Conservation (phyloP, 768 basidiomycete species). For the Suillus subluteus region DNA sequence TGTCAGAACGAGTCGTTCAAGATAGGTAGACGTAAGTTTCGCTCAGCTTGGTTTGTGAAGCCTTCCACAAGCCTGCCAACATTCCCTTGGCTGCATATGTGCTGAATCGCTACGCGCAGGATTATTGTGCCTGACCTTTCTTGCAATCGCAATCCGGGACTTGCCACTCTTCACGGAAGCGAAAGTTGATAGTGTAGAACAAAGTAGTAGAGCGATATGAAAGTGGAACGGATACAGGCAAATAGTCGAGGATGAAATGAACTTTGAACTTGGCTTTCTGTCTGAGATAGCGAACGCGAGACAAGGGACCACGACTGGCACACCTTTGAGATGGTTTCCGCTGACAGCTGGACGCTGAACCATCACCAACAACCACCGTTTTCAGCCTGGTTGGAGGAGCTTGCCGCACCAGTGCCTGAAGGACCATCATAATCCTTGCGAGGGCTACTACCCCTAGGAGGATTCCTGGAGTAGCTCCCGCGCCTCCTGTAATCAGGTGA, state of each 20-base stretch:
- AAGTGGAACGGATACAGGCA: conserved; percentile 41
- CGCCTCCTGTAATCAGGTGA: conserved; percentile 79
- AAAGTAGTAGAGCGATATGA: conserved; percentile 47
- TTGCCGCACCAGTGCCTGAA: conserved; percentile 39
- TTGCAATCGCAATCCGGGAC: conserved; percentile 41
- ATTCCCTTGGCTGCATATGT: not conserved
- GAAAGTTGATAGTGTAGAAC: conserved; percentile 46
- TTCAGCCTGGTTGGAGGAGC: conserved; percentile 41
- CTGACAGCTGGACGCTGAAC: conserved; percentile 13
- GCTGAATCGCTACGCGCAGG: conserved; percentile 18
- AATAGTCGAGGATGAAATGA: conserved; percentile 57
- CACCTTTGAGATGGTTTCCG: conserved; percentile 16
- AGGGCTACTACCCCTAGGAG: conserved; percentile 72
- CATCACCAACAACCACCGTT: conserved; percentile 66
- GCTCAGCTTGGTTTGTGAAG: conserved; percentile 18
- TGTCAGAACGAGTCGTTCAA: conserved; percentile 2
- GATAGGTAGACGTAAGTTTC: conserved; percentile 2
- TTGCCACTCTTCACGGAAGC: conserved; percentile 41
- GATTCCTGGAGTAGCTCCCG: conserved; percentile 79
- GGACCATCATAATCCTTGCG: conserved; percentile 52
- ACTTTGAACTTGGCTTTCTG: conserved; percentile 70
- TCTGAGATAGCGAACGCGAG: conserved; percentile 54
- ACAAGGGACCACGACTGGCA: conserved; percentile 28
- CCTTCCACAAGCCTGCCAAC: conserved; percentile 11
- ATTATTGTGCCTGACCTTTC: conserved; percentile 36